Evolutionary conservation across 108 stramenopile species (phyloP).

Genomic region (Nitzschia sp.): DNA sequence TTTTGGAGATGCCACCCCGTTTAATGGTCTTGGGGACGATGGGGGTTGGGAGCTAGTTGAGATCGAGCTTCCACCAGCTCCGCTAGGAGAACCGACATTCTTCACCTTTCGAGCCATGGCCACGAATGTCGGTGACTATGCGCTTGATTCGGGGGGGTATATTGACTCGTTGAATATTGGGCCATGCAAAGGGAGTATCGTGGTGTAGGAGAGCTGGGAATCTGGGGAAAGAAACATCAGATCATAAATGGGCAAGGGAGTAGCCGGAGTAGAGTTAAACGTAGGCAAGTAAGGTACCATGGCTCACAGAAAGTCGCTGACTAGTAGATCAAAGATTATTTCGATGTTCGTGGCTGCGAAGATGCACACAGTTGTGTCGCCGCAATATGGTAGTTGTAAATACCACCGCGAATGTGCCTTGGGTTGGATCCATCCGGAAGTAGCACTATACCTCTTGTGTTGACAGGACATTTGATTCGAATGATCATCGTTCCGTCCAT

Average conservation of each 20-base stretch:
- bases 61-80: not conserved
- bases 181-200: not conserved
- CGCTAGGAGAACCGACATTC: not conserved
- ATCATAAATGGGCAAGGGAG: too few relatives aligned
- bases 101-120: slow-evolving; percentile 18
- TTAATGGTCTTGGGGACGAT: not conserved
- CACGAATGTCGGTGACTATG: not conserved
- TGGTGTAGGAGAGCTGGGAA: not conserved
- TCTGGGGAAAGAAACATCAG: not conserved
- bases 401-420: not conserved
- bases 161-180: slow-evolving; percentile 3
- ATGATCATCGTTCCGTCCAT: not conserved
- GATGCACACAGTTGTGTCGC: too few relatives aligned
- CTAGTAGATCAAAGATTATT: too few relatives aligned
- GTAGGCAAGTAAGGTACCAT: too few relatives aligned
- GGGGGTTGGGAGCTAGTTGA: slow-evolving; percentile 8
- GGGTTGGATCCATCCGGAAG: slow-evolving; percentile 1
- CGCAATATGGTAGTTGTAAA: too few relatives aligned
- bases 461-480: not conserved
- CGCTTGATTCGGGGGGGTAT: not conserved
- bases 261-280: too few relatives aligned
- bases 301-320: too few relatives aligned
- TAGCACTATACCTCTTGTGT: not conserved
- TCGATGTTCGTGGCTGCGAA: too few relatives aligned
- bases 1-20: slow-evolving; percentile 2